A percentile compares a stretch with the other conserved stretches of the same genome.
These are phyloP conservation scores for Bolboschoenoplectus hybrid DNA, from an alignment of 202 grass and related monocot genomes.

Conservation along the genomic window DNA sequence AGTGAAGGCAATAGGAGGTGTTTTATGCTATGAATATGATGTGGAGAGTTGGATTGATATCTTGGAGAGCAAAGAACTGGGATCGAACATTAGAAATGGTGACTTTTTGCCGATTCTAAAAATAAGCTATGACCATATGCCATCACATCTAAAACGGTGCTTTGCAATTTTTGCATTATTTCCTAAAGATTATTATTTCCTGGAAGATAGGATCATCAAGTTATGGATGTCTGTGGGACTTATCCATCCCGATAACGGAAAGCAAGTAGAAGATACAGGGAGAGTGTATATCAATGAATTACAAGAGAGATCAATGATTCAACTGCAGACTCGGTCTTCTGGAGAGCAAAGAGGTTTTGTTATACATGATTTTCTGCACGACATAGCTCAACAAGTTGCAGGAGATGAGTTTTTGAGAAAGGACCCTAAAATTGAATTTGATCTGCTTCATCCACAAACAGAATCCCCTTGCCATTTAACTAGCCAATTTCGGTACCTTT, in stretches of 20 bases:
- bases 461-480: not conserved
- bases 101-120: conserved; percentile 35
- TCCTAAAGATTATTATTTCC: conserved; percentile 38
- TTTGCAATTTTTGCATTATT: conserved; percentile 40
- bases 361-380: conserved; percentile 50
- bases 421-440: not conserved
- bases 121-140: conserved; percentile 50
- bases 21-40: conserved; percentile 23
- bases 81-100: conserved; percentile 12
- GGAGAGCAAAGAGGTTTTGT: not conserved
- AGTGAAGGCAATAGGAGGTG: conserved; percentile 40
- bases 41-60: conserved; percentile 39
- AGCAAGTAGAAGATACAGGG: not conserved
- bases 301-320: conserved; percentile 24
- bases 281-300: not conserved
- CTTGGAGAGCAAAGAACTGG: conserved; percentile 40
- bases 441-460: no score
- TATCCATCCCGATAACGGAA: conserved; percentile 4
- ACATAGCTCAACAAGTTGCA: conserved; percentile 36
- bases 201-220: not conserved
- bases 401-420: conserved; percentile 26
- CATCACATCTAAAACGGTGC: conserved; percentile 37
- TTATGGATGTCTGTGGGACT: conserved; percentile 51
- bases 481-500: not conserved
- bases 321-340: not conserved